Conservation (phyloP, 1,284 basidiomycete genomes). For the Veloboletus limbatus region DNA sequence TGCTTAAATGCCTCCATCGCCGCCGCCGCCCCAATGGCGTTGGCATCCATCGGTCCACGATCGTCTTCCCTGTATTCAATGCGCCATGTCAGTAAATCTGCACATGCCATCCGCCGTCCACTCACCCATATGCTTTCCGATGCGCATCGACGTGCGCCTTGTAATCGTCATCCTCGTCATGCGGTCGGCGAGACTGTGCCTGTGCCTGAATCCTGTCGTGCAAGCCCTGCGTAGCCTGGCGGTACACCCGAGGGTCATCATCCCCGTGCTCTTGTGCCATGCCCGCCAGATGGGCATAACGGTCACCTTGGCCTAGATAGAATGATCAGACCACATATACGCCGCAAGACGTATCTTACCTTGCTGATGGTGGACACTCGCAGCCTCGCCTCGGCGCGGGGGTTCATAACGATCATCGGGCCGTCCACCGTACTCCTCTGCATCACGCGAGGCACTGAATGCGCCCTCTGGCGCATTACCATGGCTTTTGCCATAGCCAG, state of each 20-base stretch:
- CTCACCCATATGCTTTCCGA: conserved; percentile 34
- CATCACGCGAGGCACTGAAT: conserved; percentile 13
- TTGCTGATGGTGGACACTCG: conserved; percentile 21
- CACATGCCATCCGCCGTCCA: neutral
- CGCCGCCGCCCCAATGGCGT: conserved; percentile 30
- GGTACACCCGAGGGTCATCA: conserved; percentile 21
- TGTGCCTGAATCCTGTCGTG: conserved; percentile 20
- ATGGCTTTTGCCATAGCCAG: conserved; percentile 4
- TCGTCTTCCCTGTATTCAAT: conserved; percentile 17
- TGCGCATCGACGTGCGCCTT: conserved; percentile 26
- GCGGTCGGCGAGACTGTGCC: conserved; percentile 5
- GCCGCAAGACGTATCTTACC: conserved; percentile 6
- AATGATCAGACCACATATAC: conserved; percentile 6
- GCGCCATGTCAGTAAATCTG: neutral
- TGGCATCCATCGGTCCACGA: conserved; percentile 29
- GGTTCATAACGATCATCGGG: conserved; percentile 4
- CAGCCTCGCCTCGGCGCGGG: conserved; percentile 21
- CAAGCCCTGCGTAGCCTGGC: conserved; percentile 24
- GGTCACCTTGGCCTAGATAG: conserved; percentile 18
- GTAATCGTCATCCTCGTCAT: conserved; percentile 12
- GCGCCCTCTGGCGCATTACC: conserved; percentile 25
- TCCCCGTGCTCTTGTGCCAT: conserved; percentile 20
- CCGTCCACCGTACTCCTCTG: conserved; percentile 12
- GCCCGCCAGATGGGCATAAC: conserved; percentile 18
- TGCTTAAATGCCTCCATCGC: conserved; percentile 34